Conservation (phyloP, 805 yeast species). For the Komagataella populi region DNA sequence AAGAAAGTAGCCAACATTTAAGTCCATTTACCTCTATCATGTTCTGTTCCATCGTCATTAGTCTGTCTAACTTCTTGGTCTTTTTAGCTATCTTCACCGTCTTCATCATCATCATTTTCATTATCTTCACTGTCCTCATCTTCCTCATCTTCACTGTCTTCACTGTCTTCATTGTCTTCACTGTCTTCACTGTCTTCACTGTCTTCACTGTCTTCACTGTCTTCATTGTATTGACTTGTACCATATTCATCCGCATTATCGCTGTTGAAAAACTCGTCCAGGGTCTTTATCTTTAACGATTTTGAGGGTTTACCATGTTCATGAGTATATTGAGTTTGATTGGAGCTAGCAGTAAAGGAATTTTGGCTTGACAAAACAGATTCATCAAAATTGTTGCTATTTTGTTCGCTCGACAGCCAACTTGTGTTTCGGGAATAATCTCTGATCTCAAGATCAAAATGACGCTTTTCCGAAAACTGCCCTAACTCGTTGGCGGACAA, state of each 20-base stretch:
- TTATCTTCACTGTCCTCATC: not conserved
- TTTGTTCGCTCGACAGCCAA: not conserved
- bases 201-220: slow-evolving; percentile 16
- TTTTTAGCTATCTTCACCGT: not conserved
- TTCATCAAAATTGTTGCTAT: not conserved
- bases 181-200: slow-evolving; percentile 17
- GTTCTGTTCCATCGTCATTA: not conserved
- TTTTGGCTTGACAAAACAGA: not conserved
- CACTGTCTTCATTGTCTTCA: slow-evolving; percentile 12
- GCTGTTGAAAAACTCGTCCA: slow-evolving; percentile 66
- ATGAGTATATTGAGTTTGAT: not conserved
- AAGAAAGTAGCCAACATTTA: too few species aligned
- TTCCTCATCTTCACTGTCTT: slow-evolving; percentile 2
- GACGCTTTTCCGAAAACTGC: slow-evolving; percentile 15
- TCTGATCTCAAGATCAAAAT: slow-evolving; percentile 20
- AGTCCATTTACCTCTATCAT: not conserved
- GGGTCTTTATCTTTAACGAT: slow-evolving; percentile 53
- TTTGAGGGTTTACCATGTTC: slow-evolving; percentile 12
- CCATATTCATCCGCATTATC: slow-evolving; percentile 12
- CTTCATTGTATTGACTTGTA: slow-evolving; percentile 16
- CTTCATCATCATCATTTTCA: not conserved
- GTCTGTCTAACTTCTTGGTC: not conserved
- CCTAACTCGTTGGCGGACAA: slow-evolving; percentile 2
- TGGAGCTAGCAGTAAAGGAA: not conserved
- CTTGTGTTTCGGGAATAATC: slow-evolving; percentile 22